Conservation (phyloP, 306 rosid species). For the Oemleria cerasiformis region DNA sequence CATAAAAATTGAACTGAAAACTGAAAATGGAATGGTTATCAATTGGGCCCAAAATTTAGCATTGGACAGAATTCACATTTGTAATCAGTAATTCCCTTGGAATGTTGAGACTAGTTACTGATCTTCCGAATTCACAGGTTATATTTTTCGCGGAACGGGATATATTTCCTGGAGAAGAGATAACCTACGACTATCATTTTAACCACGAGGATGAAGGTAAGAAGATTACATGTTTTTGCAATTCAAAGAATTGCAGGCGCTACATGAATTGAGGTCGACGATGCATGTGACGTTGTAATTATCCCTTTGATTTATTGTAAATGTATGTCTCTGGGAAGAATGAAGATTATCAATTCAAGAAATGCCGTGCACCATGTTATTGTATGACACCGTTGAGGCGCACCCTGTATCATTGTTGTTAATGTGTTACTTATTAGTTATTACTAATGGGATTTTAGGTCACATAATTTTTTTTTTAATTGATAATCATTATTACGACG, state of each 20-base stretch:
- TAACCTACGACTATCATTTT: slow-evolving; percentile 67
- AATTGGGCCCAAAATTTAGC: too few relatives aligned
- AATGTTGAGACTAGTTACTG: background rate
- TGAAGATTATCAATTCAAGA: slow-evolving; percentile 1
- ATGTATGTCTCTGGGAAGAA: background rate
- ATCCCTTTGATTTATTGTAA: slow-evolving; percentile 17
- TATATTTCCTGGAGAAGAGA: slow-evolving; percentile 71
- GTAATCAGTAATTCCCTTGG: background rate
- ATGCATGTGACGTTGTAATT: background rate
- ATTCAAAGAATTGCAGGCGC: slow-evolving; percentile 68
- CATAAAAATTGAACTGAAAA: too few relatives aligned
- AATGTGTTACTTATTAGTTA: too few relatives aligned
- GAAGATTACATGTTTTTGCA: slow-evolving; percentile 68
- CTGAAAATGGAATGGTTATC: too few relatives aligned
- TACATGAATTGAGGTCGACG: slow-evolving; percentile 41
- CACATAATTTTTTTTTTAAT: too few relatives aligned
- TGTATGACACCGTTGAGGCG: too few relatives aligned
- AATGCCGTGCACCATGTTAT: background rate
- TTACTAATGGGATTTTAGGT: too few relatives aligned
- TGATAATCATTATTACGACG: too few relatives aligned
- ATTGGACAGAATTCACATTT: background rate
- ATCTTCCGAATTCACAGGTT: slow-evolving; percentile 43
- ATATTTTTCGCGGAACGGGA: slow-evolving; percentile 68
- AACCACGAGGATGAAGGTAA: slow-evolving; percentile 74
- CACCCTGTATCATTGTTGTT: too few relatives aligned